Evolutionary conservation across 2,329 filamentous ascomycete genomes (phyloP).

Genomic region (Fusarium coicis): DNA sequence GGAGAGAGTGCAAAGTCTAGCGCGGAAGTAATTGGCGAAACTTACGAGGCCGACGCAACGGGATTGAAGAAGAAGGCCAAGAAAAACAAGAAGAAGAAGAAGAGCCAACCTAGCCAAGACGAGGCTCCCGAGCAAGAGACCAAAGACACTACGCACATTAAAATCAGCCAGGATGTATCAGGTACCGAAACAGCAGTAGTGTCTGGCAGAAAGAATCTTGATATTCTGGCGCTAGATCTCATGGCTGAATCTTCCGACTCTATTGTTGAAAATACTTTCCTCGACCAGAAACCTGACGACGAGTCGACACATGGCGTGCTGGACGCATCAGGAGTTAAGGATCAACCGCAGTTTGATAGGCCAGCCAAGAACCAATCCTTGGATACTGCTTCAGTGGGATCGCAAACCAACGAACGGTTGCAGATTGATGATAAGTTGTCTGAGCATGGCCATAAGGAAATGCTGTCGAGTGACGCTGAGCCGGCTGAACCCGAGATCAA

Average conservation of each 20-base stretch:
- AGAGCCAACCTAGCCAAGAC: constrained; percentile 18
- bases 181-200: neutral
- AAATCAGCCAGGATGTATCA: constrained; percentile 1
- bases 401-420: neutral
- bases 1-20: neutral
- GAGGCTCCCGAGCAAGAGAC: constrained; percentile 8
- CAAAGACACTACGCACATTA: constrained; percentile 2
- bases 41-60: constrained; percentile 10
- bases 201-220: neutral
- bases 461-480: neutral
- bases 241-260: neutral
- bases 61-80: constrained; percentile 47
- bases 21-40: constrained; percentile 6
- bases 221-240: neutral
- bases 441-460: neutral
- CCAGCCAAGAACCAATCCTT: neutral
- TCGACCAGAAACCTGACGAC: neutral
- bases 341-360: neutral
- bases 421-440: neutral
- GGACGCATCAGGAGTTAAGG: neutral
- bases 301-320: neutral
- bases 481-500: neutral
- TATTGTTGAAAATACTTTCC: neutral
- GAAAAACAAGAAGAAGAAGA: constrained; percentile 50
- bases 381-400: neutral